A percentile compares a stretch with the other conserved stretches of the same genome.
Evolutionary conservation across 805 yeast genomes (phyloP).

Genomic region (Saccharomycopsis sp.): DNA sequence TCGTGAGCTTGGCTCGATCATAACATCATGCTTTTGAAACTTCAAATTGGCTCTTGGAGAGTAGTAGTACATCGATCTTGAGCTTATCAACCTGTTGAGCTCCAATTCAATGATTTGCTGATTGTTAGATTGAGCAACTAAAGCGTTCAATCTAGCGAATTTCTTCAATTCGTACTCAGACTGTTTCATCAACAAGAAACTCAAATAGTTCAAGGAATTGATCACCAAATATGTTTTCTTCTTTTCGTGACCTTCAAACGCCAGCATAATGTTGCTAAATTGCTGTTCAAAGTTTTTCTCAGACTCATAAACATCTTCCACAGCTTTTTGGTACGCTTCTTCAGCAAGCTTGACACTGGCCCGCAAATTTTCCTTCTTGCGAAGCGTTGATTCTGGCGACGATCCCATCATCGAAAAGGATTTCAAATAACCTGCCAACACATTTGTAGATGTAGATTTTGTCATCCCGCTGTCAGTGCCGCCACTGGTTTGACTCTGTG

Average conservation of each 20-base stretch:
- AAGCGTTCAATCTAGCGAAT: slow-evolving; percentile 10
- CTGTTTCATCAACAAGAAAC: slow-evolving; percentile 20
- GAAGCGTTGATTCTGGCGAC: slow-evolving; percentile 12
- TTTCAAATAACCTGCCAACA: slow-evolving; percentile 13
- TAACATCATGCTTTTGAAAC: slow-evolving; percentile 14
- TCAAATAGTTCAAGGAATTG: slow-evolving; percentile 19
- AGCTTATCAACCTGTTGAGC: slow-evolving; percentile 4
- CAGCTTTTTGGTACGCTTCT: slow-evolving; percentile 2
- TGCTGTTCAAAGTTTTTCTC: slow-evolving; percentile 10
- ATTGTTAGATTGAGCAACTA: slow-evolving; percentile 16
- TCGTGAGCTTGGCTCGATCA: neutral
- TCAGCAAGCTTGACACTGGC: slow-evolving; percentile 9
- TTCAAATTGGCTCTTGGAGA: slow-evolving; percentile 12
- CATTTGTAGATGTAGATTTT: neutral
- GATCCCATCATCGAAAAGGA: slow-evolving; percentile 12
- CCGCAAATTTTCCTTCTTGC: slow-evolving; percentile 13
- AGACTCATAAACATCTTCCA: slow-evolving; percentile 4
- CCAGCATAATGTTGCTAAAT: slow-evolving; percentile 7
- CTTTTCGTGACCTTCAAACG: slow-evolving; percentile 14
- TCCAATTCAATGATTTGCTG: slow-evolving; percentile 12
- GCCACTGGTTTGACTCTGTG: no score
- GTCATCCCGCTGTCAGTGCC: neutral
- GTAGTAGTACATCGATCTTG: slow-evolving; percentile 15
- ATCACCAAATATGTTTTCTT: slow-evolving; percentile 8
- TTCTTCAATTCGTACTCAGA: slow-evolving; percentile 21